Evolutionary conservation across 2,329 filamentous ascomycete species (phyloP).

Genomic region (Stagonosporopsis vannaccii): DNA sequence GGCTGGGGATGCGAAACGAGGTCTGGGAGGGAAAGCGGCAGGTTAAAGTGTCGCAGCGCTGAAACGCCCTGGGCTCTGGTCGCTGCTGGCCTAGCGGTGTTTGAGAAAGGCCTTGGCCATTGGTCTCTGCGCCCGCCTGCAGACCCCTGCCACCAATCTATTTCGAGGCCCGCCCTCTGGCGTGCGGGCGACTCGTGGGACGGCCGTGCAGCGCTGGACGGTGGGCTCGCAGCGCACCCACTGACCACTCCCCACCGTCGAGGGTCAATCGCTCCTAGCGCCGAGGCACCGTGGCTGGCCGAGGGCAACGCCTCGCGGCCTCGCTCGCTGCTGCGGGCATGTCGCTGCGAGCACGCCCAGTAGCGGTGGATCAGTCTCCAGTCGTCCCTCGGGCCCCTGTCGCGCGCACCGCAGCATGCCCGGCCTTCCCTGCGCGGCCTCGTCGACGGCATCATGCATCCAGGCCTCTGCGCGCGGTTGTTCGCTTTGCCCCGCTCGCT

Average conservation of each 20-base stretch:
- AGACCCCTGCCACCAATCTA: slow-evolving; percentile 22
- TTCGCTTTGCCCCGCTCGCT: slow-evolving; percentile 16
- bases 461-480: slow-evolving; percentile 15
- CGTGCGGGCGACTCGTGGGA: slow-evolving; percentile 30
- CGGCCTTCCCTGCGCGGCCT: slow-evolving; percentile 11
- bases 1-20: slow-evolving; percentile 48
- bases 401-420: slow-evolving; percentile 9
- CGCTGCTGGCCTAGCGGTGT: slow-evolving; percentile 47
- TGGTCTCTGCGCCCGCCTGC: slow-evolving; percentile 15
- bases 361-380: slow-evolving; percentile 17
- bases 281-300: not conserved
- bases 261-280: slow-evolving; percentile 14
- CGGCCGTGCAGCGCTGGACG: slow-evolving; percentile 24
- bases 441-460: slow-evolving; percentile 19
- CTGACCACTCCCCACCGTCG: not conserved
- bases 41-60: slow-evolving; percentile 51
- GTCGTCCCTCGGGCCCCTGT: slow-evolving; percentile 8
- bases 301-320: not conserved
- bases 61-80: slow-evolving; percentile 39
- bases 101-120: slow-evolving; percentile 30
- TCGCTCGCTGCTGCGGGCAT: slow-evolving; percentile 4
- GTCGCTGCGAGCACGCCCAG: slow-evolving; percentile 5
- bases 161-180: slow-evolving; percentile 25
- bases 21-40: slow-evolving; percentile 48
- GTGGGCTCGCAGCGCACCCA: not conserved